phyloP scores from a whole-genome alignment of 495 filamentous ascomycete genomes.

The Neurospora pannonica region DNA sequence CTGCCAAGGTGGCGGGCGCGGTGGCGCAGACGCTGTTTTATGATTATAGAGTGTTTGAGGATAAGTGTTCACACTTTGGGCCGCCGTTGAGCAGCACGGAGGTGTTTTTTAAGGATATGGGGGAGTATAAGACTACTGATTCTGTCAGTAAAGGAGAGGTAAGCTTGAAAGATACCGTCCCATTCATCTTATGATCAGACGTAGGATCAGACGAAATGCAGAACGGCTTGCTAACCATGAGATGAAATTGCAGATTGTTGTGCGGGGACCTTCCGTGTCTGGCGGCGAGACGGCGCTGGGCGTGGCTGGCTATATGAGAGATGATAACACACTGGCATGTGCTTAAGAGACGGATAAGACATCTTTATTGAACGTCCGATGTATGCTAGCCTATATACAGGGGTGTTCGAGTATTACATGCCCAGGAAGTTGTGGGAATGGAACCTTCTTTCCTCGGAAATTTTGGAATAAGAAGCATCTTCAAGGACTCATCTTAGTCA shows the following conservation, averaged over 20 bases:
- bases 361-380: not conserved
- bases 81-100: conserved; percentile 72
- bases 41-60: conserved; percentile 65
- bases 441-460: not conserved
- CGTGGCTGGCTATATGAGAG: conserved; percentile 43
- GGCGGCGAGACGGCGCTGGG: conserved; percentile 51
- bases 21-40: conserved; percentile 74
- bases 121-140: conserved; percentile 48
- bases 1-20: conserved; percentile 73
- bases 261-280: conserved; percentile 58
- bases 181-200: not conserved
- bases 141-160: conserved; percentile 55
- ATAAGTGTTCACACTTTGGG: conserved; percentile 64
- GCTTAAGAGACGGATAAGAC: conserved; percentile 7
- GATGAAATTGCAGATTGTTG: conserved; percentile 41
- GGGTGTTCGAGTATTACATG: not conserved
- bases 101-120: conserved; percentile 55
- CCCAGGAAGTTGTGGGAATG: not conserved
- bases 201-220: not conserved
- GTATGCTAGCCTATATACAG: not conserved
- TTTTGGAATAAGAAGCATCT: not conserved
- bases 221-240: not conserved
- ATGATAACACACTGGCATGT: conserved; percentile 47
- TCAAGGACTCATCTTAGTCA: not conserved
- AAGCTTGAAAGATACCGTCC: conserved; percentile 9